Evolutionary conservation across 768 basidiomycete species (phyloP).

Genomic region (Lactarius quietus): DNA sequence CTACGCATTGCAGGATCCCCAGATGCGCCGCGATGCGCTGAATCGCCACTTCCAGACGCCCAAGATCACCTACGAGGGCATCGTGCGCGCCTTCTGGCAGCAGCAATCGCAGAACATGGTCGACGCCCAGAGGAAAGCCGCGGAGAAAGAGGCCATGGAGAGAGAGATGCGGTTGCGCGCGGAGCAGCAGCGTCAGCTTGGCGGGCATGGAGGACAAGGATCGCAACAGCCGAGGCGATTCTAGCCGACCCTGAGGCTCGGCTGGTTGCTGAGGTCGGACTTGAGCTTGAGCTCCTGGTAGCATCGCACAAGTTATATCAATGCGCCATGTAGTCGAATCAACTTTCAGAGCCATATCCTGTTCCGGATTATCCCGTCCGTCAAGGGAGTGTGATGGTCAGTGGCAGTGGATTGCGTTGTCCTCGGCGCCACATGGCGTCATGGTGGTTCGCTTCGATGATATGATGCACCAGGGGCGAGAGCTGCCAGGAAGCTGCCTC

Average conservation of each 20-base stretch:
- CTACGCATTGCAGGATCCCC: slow-evolving; percentile 10
- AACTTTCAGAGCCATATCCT: not conserved
- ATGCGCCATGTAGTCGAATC: not conserved
- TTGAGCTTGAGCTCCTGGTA: not conserved
- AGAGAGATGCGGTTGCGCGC: slow-evolving; percentile 8
- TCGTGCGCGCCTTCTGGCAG: slow-evolving; percentile 12
- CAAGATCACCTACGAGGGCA: slow-evolving; percentile 15
- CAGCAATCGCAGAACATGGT: slow-evolving; percentile 9
- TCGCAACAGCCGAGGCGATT: slow-evolving; percentile 12
- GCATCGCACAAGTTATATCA: not conserved
- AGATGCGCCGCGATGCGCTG: slow-evolving; percentile 11
- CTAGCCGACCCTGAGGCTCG: not conserved
- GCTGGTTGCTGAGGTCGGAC: not conserved
- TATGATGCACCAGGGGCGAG: too few species aligned
- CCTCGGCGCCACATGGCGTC: too few species aligned
- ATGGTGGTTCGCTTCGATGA: too few species aligned
- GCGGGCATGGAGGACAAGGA: slow-evolving; percentile 17
- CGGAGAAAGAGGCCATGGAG: slow-evolving; percentile 14
- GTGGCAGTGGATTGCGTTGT: not conserved
- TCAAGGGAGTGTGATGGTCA: not conserved
- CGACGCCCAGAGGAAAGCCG: slow-evolving; percentile 12
- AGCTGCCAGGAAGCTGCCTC: too few species aligned
- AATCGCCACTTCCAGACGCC: slow-evolving; percentile 15
- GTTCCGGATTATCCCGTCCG: not conserved
- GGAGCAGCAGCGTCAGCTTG: slow-evolving; percentile 13